These are phyloP conservation scores for Arachnomyces sp. DNA, from an alignment of 2,329 filamentous ascomycete species.

Conservation along the genomic window DNA sequence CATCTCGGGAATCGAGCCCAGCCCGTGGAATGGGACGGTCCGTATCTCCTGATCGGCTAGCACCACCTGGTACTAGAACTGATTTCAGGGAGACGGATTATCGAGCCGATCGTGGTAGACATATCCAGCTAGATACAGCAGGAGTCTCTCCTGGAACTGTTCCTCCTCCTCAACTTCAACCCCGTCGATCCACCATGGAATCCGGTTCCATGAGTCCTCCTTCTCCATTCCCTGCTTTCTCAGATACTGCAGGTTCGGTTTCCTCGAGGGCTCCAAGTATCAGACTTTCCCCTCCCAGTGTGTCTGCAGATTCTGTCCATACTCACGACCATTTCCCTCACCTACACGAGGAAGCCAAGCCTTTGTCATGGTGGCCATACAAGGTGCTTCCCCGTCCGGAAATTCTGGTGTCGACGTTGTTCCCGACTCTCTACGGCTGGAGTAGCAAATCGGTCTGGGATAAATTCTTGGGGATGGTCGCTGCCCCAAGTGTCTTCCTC, in stretches of 20 bases:
- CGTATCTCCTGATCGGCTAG: conserved; percentile 34
- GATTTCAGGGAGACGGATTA: conserved; percentile 32
- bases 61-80: conserved; percentile 28
- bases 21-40: conserved; percentile 14
- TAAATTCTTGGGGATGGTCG: conserved; percentile 69
- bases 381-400: conserved; percentile 62
- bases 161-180: not conserved
- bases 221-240: conserved; percentile 61
- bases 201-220: conserved; percentile 29
- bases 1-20: conserved; percentile 28
- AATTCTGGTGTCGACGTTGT: conserved; percentile 63
- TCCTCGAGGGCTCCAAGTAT: conserved; percentile 48
- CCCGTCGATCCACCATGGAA: not conserved
- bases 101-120: conserved; percentile 11
- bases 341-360: conserved; percentile 27
- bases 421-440: conserved; percentile 82
- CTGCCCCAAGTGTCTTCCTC: conserved; percentile 82
- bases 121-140: conserved; percentile 16
- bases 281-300: conserved; percentile 44
- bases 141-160: conserved; percentile 22
- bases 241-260: conserved; percentile 46
- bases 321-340: conserved; percentile 35
- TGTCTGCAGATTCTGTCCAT: conserved; percentile 41
- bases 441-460: conserved; percentile 74
- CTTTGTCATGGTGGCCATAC: conserved; percentile 74